phyloP scores from a whole-genome alignment of 192 early-diverging fungal genomes.

The Linnemannia exigua region DNA sequence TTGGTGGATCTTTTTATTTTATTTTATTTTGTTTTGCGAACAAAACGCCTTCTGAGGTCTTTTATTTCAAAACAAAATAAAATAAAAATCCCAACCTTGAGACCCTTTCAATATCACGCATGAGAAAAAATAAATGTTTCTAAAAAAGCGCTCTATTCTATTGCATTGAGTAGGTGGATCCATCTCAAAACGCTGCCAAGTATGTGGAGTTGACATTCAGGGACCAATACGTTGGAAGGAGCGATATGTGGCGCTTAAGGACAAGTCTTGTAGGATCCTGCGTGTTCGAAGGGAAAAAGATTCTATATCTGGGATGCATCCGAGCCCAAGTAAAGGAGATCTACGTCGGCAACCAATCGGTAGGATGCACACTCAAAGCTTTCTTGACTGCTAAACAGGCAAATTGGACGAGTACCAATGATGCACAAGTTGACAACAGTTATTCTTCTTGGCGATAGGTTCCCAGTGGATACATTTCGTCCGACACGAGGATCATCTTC shows the following conservation, averaged over 20 bases:
- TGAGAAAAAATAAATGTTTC: neutral
- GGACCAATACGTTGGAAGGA: constrained; percentile 92
- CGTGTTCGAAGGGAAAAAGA: constrained; percentile 84
- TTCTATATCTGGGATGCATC: constrained; percentile 78
- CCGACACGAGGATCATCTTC: constrained; percentile 87
- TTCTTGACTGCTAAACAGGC: too few species aligned
- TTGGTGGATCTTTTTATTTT: too few species aligned
- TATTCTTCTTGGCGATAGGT: constrained; percentile 59
- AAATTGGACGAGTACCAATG: neutral
- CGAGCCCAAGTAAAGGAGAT: constrained; percentile 86
- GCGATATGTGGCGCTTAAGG: constrained; percentile 95
- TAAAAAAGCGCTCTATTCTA: neutral
- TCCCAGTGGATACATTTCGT: constrained; percentile 83
- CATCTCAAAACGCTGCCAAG: constrained; percentile 74
- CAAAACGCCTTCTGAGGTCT: too few species aligned
- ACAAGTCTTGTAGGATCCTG: constrained; percentile 74
- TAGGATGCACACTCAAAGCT: constrained; percentile 28
- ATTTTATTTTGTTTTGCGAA: too few species aligned
- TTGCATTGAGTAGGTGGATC: constrained; percentile 70
- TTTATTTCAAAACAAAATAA: too few species aligned
- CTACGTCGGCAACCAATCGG: constrained; percentile 73
- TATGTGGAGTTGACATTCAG: constrained; percentile 90
- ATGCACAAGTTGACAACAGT: neutral
- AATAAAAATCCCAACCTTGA: too few species aligned
- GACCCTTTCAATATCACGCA: too few species aligned